A percentile compares a stretch with the other conserved stretches of the same genome.
Evolutionary conservation across 352 stramenopile genomes (phyloP).

Genomic region (Pythium sukuiense): DNA sequence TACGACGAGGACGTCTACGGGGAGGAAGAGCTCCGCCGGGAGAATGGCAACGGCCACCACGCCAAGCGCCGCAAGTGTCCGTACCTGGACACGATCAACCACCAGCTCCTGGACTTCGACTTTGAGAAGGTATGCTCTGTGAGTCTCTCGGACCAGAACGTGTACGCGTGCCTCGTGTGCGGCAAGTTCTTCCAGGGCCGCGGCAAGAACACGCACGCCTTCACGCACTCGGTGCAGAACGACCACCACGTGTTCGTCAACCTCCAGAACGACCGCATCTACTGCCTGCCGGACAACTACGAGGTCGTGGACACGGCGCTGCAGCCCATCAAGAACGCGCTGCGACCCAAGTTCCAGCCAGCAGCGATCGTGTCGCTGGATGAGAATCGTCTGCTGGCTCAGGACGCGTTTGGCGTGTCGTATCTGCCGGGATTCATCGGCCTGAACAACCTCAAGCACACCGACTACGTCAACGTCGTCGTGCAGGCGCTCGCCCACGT

Average conservation of each 20-base stretch:
- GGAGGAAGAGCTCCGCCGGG: slow-evolving; percentile 1
- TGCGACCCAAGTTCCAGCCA: slow-evolving; percentile 90
- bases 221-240: slow-evolving; percentile 96
- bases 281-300: slow-evolving; percentile 98
- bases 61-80: slow-evolving; percentile 92
- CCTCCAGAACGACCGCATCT: slow-evolving; percentile 93
- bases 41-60: slow-evolving; percentile 11
- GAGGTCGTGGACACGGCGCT: slow-evolving; percentile 97
- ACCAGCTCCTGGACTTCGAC: slow-evolving; percentile 98
- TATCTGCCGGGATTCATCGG: slow-evolving; percentile 98
- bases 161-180: slow-evolving; percentile 99
- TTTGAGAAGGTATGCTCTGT: slow-evolving; percentile 98
- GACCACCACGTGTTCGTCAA: slow-evolving; percentile 98
- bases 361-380: slow-evolving; percentile 89
- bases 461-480: slow-evolving; percentile 97
- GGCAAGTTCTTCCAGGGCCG: slow-evolving; percentile 98
- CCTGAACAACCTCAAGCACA: slow-evolving; percentile 97
- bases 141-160: slow-evolving; percentile 95
- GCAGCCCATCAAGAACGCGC: slow-evolving; percentile 92
- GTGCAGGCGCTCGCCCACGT: slow-evolving; percentile 97
- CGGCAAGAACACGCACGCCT: slow-evolving; percentile 92
- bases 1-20: slow-evolving; percentile 23
- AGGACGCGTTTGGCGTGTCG: slow-evolving; percentile 95
- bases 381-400: slow-evolving; percentile 86
- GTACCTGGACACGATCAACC: slow-evolving; percentile 98